These are phyloP conservation scores for Amaranthus cruentus DNA, from an alignment of 148 eudicot species.

Conservation along the genomic window DNA sequence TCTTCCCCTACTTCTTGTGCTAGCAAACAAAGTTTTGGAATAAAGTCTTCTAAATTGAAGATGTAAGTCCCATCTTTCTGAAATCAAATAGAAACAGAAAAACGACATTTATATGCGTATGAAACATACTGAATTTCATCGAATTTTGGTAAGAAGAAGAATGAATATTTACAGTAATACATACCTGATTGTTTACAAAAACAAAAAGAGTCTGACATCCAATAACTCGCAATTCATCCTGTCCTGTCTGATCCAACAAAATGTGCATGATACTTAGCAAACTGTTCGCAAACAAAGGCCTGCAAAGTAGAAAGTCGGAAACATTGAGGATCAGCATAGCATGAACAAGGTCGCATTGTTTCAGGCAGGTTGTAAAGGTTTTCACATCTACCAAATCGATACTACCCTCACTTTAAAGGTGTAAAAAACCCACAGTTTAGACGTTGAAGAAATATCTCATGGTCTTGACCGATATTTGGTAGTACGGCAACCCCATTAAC, in stretches of 20 bases:
- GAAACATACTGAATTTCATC: neutral
- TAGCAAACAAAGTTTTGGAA: conserved; percentile 78
- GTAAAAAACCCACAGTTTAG: no score
- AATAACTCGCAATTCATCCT: conserved; percentile 69
- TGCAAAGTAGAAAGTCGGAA: conserved; percentile 30
- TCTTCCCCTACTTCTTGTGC: conserved; percentile 93
- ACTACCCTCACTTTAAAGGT: no score
- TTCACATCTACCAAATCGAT: no score
- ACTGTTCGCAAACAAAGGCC: conserved; percentile 95
- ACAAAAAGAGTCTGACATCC: conserved; percentile 80
- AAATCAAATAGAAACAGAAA: conserved; percentile 22
- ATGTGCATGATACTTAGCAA: conserved; percentile 72
- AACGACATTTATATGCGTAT: conserved; percentile 3
- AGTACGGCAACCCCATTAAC: no score
- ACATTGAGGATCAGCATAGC: neutral
- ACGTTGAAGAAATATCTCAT: no score
- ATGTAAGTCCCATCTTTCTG: conserved; percentile 88
- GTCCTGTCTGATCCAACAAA: conserved; percentile 76
- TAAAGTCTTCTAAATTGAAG: conserved; percentile 77
- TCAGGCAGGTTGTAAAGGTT: no score
- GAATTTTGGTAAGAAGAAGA: neutral
- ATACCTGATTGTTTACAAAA: conserved; percentile 80
- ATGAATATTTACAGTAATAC: neutral
- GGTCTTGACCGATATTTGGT: no score
- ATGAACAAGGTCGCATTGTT: no score